phyloP scores from a whole-genome alignment of 2,329 filamentous ascomycete species.

The Cordyceps farinosa region DNA sequence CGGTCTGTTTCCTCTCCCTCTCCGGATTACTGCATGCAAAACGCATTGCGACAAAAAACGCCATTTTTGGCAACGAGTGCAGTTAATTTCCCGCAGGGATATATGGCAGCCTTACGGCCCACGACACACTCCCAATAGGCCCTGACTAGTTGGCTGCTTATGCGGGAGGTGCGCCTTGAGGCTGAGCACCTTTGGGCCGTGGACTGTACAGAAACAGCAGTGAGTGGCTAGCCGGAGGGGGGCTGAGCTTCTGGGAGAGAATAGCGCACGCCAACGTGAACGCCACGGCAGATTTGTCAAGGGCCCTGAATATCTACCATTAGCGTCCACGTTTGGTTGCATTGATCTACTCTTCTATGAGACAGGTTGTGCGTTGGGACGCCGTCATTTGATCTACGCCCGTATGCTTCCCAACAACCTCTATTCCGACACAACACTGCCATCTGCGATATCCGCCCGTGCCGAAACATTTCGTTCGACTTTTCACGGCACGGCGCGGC shows the following conservation, averaged over 20 bases:
- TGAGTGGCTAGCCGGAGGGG: background rate
- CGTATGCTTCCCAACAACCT: too few relatives aligned
- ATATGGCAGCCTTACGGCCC: conserved; percentile 6
- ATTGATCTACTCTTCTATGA: background rate
- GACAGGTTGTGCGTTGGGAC: background rate
- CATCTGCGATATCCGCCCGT: too few relatives aligned
- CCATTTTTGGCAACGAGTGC: background rate
- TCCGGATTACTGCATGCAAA: background rate
- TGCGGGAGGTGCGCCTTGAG: background rate
- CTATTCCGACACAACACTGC: too few relatives aligned
- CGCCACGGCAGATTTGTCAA: conserved; percentile 14
- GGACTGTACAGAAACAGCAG: background rate
- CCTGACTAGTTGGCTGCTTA: background rate
- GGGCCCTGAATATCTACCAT: background rate
- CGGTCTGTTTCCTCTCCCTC: background rate
- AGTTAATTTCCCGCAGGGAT: conserved; percentile 1
- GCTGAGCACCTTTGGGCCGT: background rate
- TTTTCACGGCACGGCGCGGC: background rate
- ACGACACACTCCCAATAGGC: background rate
- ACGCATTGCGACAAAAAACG: background rate
- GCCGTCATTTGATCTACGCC: too few relatives aligned
- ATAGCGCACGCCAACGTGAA: background rate
- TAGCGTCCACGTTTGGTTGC: background rate
- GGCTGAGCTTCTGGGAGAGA: conserved; percentile 11
- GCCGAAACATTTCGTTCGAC: too few relatives aligned